A percentile compares a stretch with the other conserved stretches of the same genome.
Evolutionary conservation across 371 early-diverging fungal genomes (phyloP).

Genomic region (Syncephalastrum monosporum): DNA sequence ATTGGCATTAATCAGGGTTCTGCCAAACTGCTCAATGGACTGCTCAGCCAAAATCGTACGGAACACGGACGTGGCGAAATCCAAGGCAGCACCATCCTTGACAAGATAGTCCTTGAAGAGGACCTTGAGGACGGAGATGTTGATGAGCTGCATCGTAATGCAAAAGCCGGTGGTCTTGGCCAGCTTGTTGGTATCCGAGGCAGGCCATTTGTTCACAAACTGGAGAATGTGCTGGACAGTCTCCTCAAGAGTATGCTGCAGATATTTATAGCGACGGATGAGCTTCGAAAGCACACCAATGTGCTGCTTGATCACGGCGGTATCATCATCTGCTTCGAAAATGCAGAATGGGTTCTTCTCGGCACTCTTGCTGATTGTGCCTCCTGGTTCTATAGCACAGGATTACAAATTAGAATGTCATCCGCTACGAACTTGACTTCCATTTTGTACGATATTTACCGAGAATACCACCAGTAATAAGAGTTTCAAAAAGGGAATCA

Average conservation of each 20-base stretch:
- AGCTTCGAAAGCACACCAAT: constrained; percentile 83
- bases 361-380: constrained; percentile 80
- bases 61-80: constrained; percentile 82
- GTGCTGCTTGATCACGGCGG: constrained; percentile 69
- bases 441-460: constrained; percentile 47
- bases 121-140: constrained; percentile 66
- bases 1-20: constrained; percentile 64
- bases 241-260: constrained; percentile 85
- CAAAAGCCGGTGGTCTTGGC: constrained; percentile 78
- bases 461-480: constrained; percentile 87
- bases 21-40: constrained; percentile 72
- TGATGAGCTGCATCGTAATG: constrained; percentile 65
- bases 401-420: not conserved
- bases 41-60: constrained; percentile 79
- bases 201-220: constrained; percentile 83
- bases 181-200: constrained; percentile 77
- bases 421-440: not conserved
- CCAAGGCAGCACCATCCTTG: constrained; percentile 82
- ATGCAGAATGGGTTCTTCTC: constrained; percentile 84
- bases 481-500: constrained; percentile 89
- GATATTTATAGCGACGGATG: constrained; percentile 91
- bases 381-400: constrained; percentile 79
- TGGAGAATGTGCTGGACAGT: constrained; percentile 82
- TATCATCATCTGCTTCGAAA: constrained; percentile 72
- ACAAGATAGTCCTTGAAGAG: constrained; percentile 90